Evolutionary conservation across 1,139 yeast species (phyloP), one percentile per base, ranked within the genome.

Genomic region (Blastobotrys capitulatus): DNA sequence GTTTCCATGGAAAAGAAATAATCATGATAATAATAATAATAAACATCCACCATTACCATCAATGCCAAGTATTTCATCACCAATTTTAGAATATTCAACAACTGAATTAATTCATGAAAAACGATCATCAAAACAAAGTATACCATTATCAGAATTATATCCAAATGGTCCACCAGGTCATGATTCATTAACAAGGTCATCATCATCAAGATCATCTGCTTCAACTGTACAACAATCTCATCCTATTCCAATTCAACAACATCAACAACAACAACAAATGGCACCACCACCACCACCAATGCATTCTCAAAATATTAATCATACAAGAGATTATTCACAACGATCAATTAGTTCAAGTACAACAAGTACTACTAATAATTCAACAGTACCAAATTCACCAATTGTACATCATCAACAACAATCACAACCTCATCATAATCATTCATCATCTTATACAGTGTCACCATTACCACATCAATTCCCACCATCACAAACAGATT

Each of bases 41-140:
- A 50, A 43, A 32, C 50, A 38, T 42, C 44, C 48, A 22, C 49
- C 25, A 12, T 41, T 25, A n/a, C 51, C 40, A 1, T 32, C 46
- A 38, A 15, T 37, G 32, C 57, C 58, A 13, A 52, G 44, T 39
- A 60, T 60, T 13, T 58, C 61, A 6, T 58, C 52, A 19, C 63
- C 63, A 8, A 51, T 60, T 10, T 51, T 60, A 36, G 61, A 58
- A 41, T 57, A 52, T 45, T 59, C 62, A 2, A 59, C 62, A 1
- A 51, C 60, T 3, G 61, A 58, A 42, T 45, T 59, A 34, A 54
- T 59, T 7, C 55, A 55, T 4, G 56, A 58, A 13, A 40, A 36
- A 25, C 34, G 42, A 12, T 16, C 42, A 29, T 49, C 52, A 29
- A 37, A 37, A 32, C 46, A 42, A 13, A 38, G 47, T 16, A 19